A percentile compares a stretch with the other conserved stretches of the same genome.
phyloP scores from a whole-genome alignment of 495 filamentous ascomycete genomes.

The Lasiosphaeris hirsuta region DNA sequence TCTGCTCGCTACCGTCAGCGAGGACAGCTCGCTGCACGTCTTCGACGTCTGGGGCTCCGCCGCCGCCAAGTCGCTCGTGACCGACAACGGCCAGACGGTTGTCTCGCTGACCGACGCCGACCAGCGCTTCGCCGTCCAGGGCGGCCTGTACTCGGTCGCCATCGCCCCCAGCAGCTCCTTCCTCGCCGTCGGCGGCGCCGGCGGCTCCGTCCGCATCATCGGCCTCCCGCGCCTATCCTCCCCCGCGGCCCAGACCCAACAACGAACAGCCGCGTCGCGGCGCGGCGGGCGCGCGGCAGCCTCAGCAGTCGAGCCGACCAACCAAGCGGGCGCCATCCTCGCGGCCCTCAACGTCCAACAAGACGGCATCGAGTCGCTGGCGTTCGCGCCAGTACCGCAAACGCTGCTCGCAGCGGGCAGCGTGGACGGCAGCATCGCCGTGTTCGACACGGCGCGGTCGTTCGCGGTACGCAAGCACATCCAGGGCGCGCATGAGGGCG shows the following conservation, averaged over 20 bases:
- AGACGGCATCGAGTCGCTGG: slow-evolving; percentile 73
- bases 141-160: slow-evolving; percentile 82
- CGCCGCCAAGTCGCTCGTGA: slow-evolving; percentile 66
- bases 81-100: slow-evolving; percentile 66
- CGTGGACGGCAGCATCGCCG: slow-evolving; percentile 84
- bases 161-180: slow-evolving; percentile 73
- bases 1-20: slow-evolving; percentile 82
- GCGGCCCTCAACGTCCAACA: slow-evolving; percentile 61
- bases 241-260: slow-evolving; percentile 38
- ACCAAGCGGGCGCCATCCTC: slow-evolving; percentile 77
- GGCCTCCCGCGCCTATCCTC: slow-evolving; percentile 69
- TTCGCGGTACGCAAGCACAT: slow-evolving; percentile 82
- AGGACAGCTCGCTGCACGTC: slow-evolving; percentile 85
- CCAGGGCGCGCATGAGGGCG: slow-evolving; percentile 74
- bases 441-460: slow-evolving; percentile 79
- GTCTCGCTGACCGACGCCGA: slow-evolving; percentile 79
- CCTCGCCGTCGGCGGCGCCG: slow-evolving; percentile 82
- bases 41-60: slow-evolving; percentile 89
- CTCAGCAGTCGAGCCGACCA: slow-evolving; percentile 38
- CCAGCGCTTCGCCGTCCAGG: slow-evolving; percentile 87
- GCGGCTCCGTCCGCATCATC: slow-evolving; percentile 77
- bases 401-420: slow-evolving; percentile 81
- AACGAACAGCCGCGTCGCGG: slow-evolving; percentile 21
- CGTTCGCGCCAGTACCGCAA: slow-evolving; percentile 63
- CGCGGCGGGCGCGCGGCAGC: slow-evolving; percentile 13